Conservation (phyloP, 371 early-diverging fungal species). For the Apophysomyces ossiformis region DNA sequence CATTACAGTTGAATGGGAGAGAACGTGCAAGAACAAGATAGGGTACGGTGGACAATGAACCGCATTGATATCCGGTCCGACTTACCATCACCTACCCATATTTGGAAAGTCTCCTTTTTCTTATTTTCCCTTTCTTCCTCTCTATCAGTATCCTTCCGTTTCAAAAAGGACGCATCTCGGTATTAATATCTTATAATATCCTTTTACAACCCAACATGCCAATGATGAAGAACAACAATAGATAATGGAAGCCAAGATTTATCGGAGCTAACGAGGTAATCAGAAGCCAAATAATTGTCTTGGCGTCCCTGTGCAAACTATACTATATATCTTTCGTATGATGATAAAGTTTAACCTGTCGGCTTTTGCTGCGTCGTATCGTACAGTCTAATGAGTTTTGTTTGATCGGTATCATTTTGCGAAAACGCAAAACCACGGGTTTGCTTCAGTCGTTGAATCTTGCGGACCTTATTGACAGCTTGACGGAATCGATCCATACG, state of each 20-base stretch:
- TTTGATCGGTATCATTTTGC: slow-evolving; percentile 95
- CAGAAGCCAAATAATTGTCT: slow-evolving; percentile 1
- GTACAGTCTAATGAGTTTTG: slow-evolving; percentile 91
- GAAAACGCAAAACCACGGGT: slow-evolving; percentile 97
- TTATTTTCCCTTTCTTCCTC: not conserved
- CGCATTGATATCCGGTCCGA: not conserved
- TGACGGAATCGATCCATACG: slow-evolving; percentile 96
- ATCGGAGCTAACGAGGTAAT: not conserved
- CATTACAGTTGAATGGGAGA: not conserved
- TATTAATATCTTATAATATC: too few relatives aligned
- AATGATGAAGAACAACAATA: too few relatives aligned
- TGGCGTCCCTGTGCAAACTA: not conserved
- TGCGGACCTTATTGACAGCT: slow-evolving; percentile 95
- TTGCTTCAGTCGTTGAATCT: slow-evolving; percentile 89
- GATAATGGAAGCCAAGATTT: too few relatives aligned
- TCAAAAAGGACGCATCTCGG: too few relatives aligned
- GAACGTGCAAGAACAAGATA: not conserved
- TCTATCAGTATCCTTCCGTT: too few relatives aligned
- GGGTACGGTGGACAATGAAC: not conserved
- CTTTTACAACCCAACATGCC: too few relatives aligned
- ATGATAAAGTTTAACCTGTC: slow-evolving; percentile 50
- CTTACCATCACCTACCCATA: not conserved
- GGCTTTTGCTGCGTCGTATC: slow-evolving; percentile 96
- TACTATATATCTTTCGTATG: not conserved
- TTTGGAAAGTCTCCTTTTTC: not conserved